phyloP scores from a whole-genome alignment of 805 yeast species.

The Cyberlindnera mrakii region DNA sequence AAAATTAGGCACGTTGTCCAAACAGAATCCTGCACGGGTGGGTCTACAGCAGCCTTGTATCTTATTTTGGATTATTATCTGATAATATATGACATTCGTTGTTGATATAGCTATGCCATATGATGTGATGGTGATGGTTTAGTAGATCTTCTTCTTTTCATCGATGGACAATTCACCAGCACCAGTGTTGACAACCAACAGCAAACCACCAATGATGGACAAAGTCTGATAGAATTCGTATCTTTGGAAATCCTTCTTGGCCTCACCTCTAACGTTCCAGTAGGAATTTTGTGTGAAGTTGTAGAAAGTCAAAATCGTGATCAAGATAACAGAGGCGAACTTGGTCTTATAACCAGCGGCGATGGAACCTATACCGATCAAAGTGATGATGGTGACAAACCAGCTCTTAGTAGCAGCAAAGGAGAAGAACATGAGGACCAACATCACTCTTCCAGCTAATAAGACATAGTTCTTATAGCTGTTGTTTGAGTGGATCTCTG shows the following conservation, averaged over 20 bases:
- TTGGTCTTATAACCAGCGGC: conserved; percentile 92
- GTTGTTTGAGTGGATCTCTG: conserved; percentile 59
- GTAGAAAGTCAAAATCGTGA: conserved; percentile 65
- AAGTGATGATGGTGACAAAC: conserved; percentile 58
- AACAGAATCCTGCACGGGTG: too few relatives aligned
- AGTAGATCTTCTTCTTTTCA: conserved; percentile 91
- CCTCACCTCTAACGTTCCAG: conserved; percentile 68
- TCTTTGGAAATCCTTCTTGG: conserved; percentile 81
- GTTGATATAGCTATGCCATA: too few relatives aligned
- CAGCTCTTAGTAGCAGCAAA: conserved; percentile 74
- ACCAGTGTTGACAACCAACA: conserved; percentile 88
- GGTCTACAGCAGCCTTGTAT: too few relatives aligned
- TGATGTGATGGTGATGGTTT: conserved; percentile 9
- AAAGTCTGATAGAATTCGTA: conserved; percentile 94
- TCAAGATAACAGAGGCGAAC: conserved; percentile 67
- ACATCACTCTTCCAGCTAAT: conserved; percentile 81
- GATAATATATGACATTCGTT: too few relatives aligned
- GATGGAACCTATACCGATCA: conserved; percentile 71
- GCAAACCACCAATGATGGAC: conserved; percentile 89
- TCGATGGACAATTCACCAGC: conserved; percentile 93
- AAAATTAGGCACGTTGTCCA: too few relatives aligned
- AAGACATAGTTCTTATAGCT: conserved; percentile 67
- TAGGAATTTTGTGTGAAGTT: conserved; percentile 79
- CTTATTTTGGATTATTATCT: too few relatives aligned
- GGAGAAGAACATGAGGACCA: conserved; percentile 79